Base-by-base conservation (phyloP, 805 yeast genomes). In the Candida multigemmis region DNA sequence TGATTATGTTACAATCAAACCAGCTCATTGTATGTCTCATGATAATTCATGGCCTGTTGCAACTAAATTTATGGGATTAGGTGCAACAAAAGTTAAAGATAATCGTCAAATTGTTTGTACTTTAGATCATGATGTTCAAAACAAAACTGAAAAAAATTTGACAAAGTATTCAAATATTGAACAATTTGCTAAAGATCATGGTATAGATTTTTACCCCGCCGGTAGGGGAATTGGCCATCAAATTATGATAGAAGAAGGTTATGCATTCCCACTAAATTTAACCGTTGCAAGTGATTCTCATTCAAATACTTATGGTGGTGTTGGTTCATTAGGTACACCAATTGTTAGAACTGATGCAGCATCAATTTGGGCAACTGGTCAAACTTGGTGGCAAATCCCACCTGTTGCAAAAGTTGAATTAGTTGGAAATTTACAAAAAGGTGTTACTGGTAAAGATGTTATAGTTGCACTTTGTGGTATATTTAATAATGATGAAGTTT, bases 381-480 rank as follows among this genome's bases (percentile, higher is more conserved):
- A 86, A 60, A 91, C 98, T 3, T 91, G 99, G 99, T 91, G 98
- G 98, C 98, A 93, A 71, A 84, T 91, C 30, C 99, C 99, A 3
- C 97, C 98, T 1, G 97, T 91, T 14, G 98, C 97, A 19, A 74
- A 77, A 44, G 97, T 91, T 7, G 93, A 84, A 52, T 68, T 91
- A 30, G 64, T 69, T 38, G 96, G 96, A 22, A 55, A 71, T 40
- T 68, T 91, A 32, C 95, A 93, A 8, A 57, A 68, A 26, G 96
- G 96, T 11, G 86, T 84, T 11, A 76, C 94, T 3, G 99, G 99
- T 36, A 91, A 91, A 55, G 99, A 91, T 58, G 91, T 91, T 26
- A 91, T 91, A 50, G 94, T 93, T 13, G 91, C 96, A 1, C 67
- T 91, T 23, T 91, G 99, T 65, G 99, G 98, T 26, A 62, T 77